Percentiles rank a stretch among this genome's conserved stretches.
Conservation (phyloP, 139 green algal genomes). For the Spirogloea muscicola region DNA sequence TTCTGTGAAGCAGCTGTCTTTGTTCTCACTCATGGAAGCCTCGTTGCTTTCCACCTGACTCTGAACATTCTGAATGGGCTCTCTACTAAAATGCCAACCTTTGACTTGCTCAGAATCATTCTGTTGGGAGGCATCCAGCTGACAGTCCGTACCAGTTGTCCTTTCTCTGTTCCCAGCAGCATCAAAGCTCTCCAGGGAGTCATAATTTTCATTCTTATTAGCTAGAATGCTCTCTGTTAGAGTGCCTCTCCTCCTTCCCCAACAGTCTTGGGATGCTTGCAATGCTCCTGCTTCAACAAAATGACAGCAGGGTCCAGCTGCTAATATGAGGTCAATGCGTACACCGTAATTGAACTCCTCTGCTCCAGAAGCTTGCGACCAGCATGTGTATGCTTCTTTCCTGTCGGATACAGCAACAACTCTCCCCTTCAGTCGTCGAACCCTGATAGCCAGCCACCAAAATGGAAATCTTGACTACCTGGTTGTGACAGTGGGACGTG, state of each 20-base stretch:
- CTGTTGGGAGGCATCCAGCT: background rate
- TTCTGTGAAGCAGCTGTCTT: background rate
- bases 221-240: constrained; percentile 6
- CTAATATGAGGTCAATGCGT: constrained; percentile 73
- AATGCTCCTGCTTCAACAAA: background rate
- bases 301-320: constrained; percentile 29
- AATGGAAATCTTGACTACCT: too few species aligned
- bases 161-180: constrained; percentile 4
- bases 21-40: background rate
- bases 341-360: constrained; percentile 74
- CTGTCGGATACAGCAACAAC: too few species aligned
- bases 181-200: constrained; percentile 10
- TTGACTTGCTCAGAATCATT: background rate
- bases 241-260: constrained; percentile 6
- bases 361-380: constrained; percentile 60
- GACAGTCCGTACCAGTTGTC: constrained; percentile 6
- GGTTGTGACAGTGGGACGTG: too few species aligned
- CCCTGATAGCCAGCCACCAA: too few species aligned
- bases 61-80: background rate
- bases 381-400: constrained; percentile 71
- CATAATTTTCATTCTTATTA: constrained; percentile 1
- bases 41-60: background rate
- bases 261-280: background rate
- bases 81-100: background rate
- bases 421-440: too few species aligned